Percentiles rank a stretch among this genome's conserved stretches.
Evolutionary conservation across 1,284 basidiomycete species (phyloP).

Genomic region (Ceratobasidium sp.): DNA sequence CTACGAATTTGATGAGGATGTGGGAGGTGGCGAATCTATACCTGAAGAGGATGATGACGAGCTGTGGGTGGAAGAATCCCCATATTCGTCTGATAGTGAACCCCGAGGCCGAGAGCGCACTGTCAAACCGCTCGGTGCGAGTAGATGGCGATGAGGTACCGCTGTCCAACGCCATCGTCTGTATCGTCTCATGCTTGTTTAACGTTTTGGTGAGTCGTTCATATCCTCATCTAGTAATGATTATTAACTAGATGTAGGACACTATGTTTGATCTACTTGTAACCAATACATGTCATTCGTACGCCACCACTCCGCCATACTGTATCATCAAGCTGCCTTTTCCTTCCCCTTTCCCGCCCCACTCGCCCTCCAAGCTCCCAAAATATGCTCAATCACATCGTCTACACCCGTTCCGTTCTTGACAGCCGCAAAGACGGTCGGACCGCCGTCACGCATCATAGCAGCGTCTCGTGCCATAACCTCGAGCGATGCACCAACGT

Average conservation of each 20-base stretch:
- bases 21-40: background rate
- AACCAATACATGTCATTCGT: constrained; percentile 5
- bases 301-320: constrained; percentile 1
- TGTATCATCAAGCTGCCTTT: constrained; percentile 19
- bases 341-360: constrained; percentile 43
- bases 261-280: constrained; percentile 13
- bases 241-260: background rate
- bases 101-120: constrained; percentile 16
- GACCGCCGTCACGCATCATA: constrained; percentile 91
- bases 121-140: constrained; percentile 19
- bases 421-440: constrained; percentile 91
- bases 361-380: constrained; percentile 81
- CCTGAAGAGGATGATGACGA: constrained; percentile 6
- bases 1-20: constrained; percentile 33
- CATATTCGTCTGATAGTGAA: constrained; percentile 27
- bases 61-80: constrained; percentile 6
- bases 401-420: constrained; percentile 81
- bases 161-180: background rate
- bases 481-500: constrained; percentile 91
- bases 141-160: background rate
- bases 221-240: background rate
- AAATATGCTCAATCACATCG: constrained; percentile 81
- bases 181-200: background rate
- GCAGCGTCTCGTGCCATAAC: constrained; percentile 96
- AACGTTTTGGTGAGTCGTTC: background rate